Conservation (phyloP, 139 green algal species). For the Auxenochlorella pyrenoidosa region DNA sequence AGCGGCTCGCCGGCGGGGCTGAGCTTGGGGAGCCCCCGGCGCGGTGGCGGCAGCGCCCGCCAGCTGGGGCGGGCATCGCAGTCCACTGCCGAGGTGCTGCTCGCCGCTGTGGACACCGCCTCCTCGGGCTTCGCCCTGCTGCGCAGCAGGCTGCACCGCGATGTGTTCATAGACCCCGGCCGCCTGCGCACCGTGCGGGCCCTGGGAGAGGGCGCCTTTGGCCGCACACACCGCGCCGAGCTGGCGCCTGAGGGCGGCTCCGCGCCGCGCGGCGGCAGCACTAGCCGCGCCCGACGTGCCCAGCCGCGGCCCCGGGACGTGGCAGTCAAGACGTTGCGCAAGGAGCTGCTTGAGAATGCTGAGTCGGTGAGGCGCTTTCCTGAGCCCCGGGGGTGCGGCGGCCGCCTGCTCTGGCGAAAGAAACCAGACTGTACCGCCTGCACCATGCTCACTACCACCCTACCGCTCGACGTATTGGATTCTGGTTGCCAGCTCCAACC, state of each 20-base stretch:
- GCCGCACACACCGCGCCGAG: slow-evolving; percentile 20
- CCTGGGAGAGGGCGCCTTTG: slow-evolving; percentile 44
- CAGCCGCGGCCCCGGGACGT: not conserved
- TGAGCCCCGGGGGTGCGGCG: too few relatives aligned
- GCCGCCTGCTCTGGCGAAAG: too few relatives aligned
- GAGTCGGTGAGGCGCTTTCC: not conserved
- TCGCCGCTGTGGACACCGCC: not conserved
- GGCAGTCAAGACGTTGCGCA: slow-evolving; percentile 32
- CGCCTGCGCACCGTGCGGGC: slow-evolving; percentile 3
- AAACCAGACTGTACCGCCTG: too few relatives aligned
- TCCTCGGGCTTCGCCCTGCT: not conserved
- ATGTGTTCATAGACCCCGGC: not conserved
- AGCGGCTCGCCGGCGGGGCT: too few relatives aligned
- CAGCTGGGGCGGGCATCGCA: too few relatives aligned
- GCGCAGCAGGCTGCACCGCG: not conserved
- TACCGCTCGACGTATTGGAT: too few relatives aligned
- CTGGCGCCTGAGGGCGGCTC: not conserved
- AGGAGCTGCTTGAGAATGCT: slow-evolving; percentile 63
- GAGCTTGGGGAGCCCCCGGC: too few relatives aligned
- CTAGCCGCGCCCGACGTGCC: not conserved
- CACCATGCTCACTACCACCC: too few relatives aligned
- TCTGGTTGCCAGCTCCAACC: too few relatives aligned
- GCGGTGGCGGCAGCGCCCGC: too few relatives aligned
- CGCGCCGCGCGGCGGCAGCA: not conserved
- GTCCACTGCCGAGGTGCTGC: not conserved